Percentiles rank a stretch among this genome's conserved stretches.
These are phyloP conservation scores for Globisporangium nunn DNA, from an alignment of 352 stramenopile genomes.

Conservation along the genomic window DNA sequence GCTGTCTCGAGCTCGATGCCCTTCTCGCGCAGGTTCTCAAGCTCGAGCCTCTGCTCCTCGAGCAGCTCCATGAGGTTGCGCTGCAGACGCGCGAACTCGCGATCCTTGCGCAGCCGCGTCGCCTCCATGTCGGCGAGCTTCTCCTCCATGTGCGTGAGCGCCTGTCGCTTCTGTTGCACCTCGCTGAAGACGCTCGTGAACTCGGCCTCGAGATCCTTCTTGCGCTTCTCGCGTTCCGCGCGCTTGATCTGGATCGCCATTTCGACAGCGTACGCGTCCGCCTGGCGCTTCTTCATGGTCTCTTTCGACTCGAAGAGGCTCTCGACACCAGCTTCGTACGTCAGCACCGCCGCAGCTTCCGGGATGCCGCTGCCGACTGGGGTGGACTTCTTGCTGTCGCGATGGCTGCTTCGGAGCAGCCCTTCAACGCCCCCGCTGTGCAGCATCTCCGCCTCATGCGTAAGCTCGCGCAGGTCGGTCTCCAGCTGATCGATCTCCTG, in stretches of 20 bases:
- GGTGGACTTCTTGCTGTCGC: slow-evolving; percentile 14
- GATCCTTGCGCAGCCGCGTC: slow-evolving; percentile 87
- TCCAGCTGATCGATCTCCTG: slow-evolving; percentile 92
- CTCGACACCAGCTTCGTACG: slow-evolving; percentile 47
- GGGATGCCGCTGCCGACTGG: slow-evolving; percentile 51
- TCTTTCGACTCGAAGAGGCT: slow-evolving; percentile 41
- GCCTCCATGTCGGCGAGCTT: slow-evolving; percentile 91
- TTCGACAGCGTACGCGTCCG: slow-evolving; percentile 88
- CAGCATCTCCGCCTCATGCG: slow-evolving; percentile 86
- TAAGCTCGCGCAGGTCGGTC: slow-evolving; percentile 83
- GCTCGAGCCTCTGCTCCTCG: slow-evolving; percentile 91
- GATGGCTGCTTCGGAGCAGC: slow-evolving; percentile 21
- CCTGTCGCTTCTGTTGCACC: slow-evolving; percentile 84
- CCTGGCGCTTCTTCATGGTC: slow-evolving; percentile 39
- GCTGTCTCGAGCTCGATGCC: slow-evolving; percentile 89
- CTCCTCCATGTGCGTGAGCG: slow-evolving; percentile 73
- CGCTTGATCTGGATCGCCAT: slow-evolving; percentile 92
- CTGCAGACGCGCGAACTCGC: slow-evolving; percentile 90
- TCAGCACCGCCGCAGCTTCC: not conserved
- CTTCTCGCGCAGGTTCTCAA: slow-evolving; percentile 87
- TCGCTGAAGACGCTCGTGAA: slow-evolving; percentile 88
- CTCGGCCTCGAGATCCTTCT: slow-evolving; percentile 88
- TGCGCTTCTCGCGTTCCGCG: slow-evolving; percentile 87
- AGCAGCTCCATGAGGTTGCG: slow-evolving; percentile 91
- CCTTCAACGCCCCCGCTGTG: slow-evolving; percentile 57